Percentiles rank a stretch among this genome's conserved stretches.
Evolutionary conservation across 768 basidiomycete genomes (phyloP).

Genomic region (Clathrus columnatus): DNA sequence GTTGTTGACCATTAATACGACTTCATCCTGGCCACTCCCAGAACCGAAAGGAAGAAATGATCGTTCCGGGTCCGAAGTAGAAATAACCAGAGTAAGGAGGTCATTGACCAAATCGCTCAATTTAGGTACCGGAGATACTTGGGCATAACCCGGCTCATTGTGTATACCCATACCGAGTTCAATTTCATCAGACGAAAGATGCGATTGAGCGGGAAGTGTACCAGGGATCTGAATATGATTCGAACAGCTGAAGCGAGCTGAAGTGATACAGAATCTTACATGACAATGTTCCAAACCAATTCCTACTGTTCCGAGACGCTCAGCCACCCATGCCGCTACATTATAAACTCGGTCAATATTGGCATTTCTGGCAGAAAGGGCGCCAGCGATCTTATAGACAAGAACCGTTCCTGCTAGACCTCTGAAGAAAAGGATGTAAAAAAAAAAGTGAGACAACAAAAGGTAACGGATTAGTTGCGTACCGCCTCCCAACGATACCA

Average conservation of each 20-base stretch:
- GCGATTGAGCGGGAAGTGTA: constrained; percentile 48
- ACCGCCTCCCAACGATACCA: constrained; percentile 78
- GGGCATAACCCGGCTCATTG: constrained; percentile 73
- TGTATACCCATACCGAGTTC: constrained; percentile 92
- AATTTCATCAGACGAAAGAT: constrained; percentile 54
- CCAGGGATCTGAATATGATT: constrained; percentile 55
- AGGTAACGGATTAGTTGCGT: constrained; percentile 4
- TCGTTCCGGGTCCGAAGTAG: constrained; percentile 66
- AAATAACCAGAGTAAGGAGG: constrained; percentile 61
- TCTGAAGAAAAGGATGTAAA: constrained; percentile 27
- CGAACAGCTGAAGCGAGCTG: neutral
- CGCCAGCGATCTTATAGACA: constrained; percentile 89
- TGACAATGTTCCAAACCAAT: constrained; percentile 87
- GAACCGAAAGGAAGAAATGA: constrained; percentile 66
- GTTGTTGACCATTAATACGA: constrained; percentile 81
- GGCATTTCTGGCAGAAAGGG: constrained; percentile 60
- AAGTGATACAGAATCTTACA: constrained; percentile 33
- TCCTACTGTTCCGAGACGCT: constrained; percentile 72
- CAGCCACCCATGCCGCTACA: constrained; percentile 55
- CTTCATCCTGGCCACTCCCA: constrained; percentile 47
- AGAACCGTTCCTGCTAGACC: constrained; percentile 75
- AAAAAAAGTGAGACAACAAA: neutral
- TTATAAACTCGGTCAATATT: constrained; percentile 59
- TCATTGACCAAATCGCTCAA: constrained; percentile 60
- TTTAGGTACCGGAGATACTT: constrained; percentile 62